Base-by-base conservation (phyloP, 345 rosid species). In the Hirschfeldia incana region DNA sequence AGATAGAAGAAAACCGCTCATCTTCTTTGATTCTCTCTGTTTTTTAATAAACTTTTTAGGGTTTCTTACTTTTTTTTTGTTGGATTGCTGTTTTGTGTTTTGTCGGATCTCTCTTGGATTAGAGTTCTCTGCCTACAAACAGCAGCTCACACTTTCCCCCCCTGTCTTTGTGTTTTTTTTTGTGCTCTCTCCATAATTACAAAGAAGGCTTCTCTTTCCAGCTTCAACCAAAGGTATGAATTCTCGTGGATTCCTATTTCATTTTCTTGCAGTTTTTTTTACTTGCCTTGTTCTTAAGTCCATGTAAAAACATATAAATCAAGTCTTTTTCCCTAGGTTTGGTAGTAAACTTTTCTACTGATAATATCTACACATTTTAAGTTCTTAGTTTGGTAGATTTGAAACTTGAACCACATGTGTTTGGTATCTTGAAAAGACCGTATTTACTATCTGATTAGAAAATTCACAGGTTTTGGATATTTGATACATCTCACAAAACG, bases 1-100 rank as follows among this genome's bases (percentile, higher is more conserved):
- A 73, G 84, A 21, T 9, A 3, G 21, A 59, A 60, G 84, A 27
- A 85, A 83, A 78, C 88, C 85, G 63, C 86, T 80, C 87, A 86
- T 83, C 81, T 82, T 85, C 81, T 59, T 82, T 77, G 86, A 84
- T 83, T 78, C 76, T 81, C 53, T 81, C 78, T 69, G 12, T 34
- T 57, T 68, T 63, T 73, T 76, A 7, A 69, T 3, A 44, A 44
- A 49, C 57, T n/a, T 51, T 51, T n/a, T n/a, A 51, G 57, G 17
- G 57, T 51, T 51, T 51, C 57, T 51, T n/a, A 15, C 57, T 13
- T 51, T 51, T 51, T 37, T 16, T 26, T 76, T 69, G 74, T 80
- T 75, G 72, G 67, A 69, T 76, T 80, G 76, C 72, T 71, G 76
- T 80, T 76, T 80, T 75, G 67, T 76, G 80, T 65, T 65, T 71